Base-by-base conservation (phyloP, 2,329 filamentous ascomycete species). In the Penicillium sp. region DNA sequence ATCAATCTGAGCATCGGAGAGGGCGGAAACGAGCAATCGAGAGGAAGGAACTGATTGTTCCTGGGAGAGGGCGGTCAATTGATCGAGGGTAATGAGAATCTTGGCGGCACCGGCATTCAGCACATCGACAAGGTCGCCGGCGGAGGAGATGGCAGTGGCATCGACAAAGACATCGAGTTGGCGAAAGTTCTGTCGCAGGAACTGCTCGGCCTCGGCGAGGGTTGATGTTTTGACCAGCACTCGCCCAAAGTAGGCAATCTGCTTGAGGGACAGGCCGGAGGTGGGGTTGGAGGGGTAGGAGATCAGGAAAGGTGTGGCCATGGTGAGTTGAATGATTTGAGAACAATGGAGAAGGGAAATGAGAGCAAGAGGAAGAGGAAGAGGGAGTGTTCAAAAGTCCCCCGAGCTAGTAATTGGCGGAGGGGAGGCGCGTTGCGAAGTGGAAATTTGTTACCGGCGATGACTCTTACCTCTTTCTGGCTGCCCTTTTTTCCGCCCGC, bases 21-120 rank as follows among this genome's bases (percentile, higher is more conserved):
- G 71, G 37, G 87, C 75, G 8, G 80, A 81, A 37, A 87, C 78
- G 8, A 87, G 83, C n/a, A 89, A 74, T 52, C 87, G 80, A 58
- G 83, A 81, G 8, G 83, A 80, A 13, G 79, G 76, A 46, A 88
- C 79, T 33, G 82, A 82, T 67, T 82, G 77, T 66, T 82, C 78
- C 52, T 79, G 68, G 55, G 82, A 78, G 46, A 90, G 77, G 19
- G 79, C 75, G 43, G 82, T 80, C 56, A 96, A 80, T 73, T 92
- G 89, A 59, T 87, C 83, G 52, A 88, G 84, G 19, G 85, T 84
- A 54, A 97, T 90, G 75, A 98, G 95, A 64, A 95, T 89, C 74
- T 89, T 95, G 55, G 88, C 86, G 6, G 93, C 92, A 61, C 95
- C 95, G 65, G 88, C 86, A 75, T 99, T 91, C 58, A 99, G 86